Base-by-base conservation (phyloP, 2,329 filamentous ascomycete genomes). In the Epichloe sp. region DNA sequence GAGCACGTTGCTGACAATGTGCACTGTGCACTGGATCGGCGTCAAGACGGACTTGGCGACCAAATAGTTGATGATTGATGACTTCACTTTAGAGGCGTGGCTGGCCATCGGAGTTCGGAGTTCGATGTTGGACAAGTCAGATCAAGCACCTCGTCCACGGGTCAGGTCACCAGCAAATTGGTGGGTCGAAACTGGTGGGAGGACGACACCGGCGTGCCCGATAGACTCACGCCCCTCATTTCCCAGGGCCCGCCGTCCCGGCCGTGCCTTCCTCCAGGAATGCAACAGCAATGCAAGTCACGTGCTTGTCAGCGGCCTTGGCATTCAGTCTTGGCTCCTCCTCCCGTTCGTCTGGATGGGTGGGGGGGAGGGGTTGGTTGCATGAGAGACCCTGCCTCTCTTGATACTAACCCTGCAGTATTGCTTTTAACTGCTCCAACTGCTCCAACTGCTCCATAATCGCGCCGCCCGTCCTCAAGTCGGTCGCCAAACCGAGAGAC, bases 71-170 rank as follows among this genome's bases (percentile, higher is more conserved):
- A 31, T 14, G 42, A 8, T 26, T 31, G 8, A 31, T n/a, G 21
- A 3, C 3, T 26, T 15, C 42, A 14, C 23, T n/a, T 5, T 7
- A 3, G 2, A 35, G 45, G 45, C 45, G 45, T 47, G 45, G 43
- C 26, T 35, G 23, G 15, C 17, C 5, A 11, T n/a, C 7, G 17
- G 34, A 41, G 26, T 37, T n/a, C 15, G 17, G 34, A 41, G 26
- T 37, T 48, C 26, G 36, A 35, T 14, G 21, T 17, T 40, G 43
- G 38, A 11, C 62, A 60, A 64, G 55, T 64, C 61, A 63, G 54
- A 58, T 48, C 55, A 54, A 53, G 40, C 19, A 44, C 10, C 40
- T 53, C 51, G 46, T 58, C 58, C 62, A 64, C 62, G 61, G 55
- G 26, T 26, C 26, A 26, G 54, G 26, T 26, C 26, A 26, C 58